phyloP scores from a whole-genome alignment of 306 rosid genomes.

The Dryas drummondii region DNA sequence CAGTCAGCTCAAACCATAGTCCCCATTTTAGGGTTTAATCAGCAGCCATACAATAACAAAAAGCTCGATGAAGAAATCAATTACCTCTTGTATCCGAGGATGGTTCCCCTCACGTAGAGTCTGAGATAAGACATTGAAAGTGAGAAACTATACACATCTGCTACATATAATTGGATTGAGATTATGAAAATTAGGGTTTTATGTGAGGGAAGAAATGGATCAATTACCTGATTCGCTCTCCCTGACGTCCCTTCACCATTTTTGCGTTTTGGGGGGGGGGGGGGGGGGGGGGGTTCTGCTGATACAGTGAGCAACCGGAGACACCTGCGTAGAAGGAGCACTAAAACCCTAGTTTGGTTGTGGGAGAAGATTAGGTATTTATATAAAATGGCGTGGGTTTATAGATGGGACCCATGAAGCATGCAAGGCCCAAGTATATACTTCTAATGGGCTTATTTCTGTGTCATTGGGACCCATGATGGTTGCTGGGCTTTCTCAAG shows the following conservation, averaged over 20 bases:
- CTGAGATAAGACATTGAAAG: slow-evolving; percentile 27
- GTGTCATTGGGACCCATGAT: too few relatives aligned
- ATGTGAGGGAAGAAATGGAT: not conserved
- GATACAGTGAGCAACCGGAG: slow-evolving; percentile 11
- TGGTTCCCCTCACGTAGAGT: slow-evolving; percentile 80
- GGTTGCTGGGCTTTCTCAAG: too few relatives aligned
- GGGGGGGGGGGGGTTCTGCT: not conserved
- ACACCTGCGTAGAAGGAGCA: slow-evolving; percentile 12
- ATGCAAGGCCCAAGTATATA: not conserved
- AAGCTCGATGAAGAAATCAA: not conserved
- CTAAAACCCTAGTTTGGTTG: slow-evolving; percentile 24
- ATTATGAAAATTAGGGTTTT: not conserved
- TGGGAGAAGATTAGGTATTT: not conserved
- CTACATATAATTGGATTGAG: not conserved
- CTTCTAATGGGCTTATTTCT: not conserved
- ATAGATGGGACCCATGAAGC: not conserved
- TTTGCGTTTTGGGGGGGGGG: slow-evolving; percentile 15
- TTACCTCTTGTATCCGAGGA: slow-evolving; percentile 95
- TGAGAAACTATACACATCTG: not conserved
- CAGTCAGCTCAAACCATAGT: slow-evolving; percentile 6
- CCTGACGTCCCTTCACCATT: slow-evolving; percentile 91
- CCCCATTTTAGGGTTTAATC: not conserved
- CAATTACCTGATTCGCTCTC: slow-evolving; percentile 77
- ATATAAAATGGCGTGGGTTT: not conserved
- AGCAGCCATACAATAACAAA: not conserved